phyloP scores from a whole-genome alignment of 176 grass and related monocot genomes.

The Eremochloa ophiuroides region DNA sequence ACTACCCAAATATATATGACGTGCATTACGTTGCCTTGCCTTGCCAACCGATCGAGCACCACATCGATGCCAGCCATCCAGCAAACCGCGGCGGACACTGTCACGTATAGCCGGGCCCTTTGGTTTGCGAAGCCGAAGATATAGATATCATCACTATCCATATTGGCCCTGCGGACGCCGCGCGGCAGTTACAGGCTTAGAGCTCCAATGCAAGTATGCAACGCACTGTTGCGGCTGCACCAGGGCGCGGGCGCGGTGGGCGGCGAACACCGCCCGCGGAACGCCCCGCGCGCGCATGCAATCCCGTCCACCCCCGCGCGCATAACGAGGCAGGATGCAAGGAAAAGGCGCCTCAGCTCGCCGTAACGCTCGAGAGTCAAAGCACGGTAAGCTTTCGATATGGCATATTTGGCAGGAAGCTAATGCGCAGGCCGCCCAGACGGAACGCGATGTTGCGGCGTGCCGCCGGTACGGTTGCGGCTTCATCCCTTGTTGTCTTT shows the following conservation, averaged over 20 bases:
- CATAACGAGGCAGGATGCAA: not conserved
- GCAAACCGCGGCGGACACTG: not conserved
- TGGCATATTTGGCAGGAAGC: not conserved
- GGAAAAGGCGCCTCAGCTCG: not conserved
- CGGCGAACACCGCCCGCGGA: not conserved
- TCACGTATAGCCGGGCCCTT: not conserved
- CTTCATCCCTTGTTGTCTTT: not conserved
- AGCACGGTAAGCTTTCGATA: not conserved
- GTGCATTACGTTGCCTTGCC: not conserved
- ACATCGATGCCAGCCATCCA: not conserved
- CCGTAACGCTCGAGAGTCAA: not conserved
- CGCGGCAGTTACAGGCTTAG: too few relatives aligned
- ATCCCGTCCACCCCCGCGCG: not conserved
- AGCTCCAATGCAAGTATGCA: too few relatives aligned
- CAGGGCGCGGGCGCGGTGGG: not conserved
- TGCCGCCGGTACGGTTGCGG: too few relatives aligned
- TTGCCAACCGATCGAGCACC: not conserved
- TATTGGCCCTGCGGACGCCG: too few relatives aligned
- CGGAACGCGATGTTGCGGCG: not conserved
- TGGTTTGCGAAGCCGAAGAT: too few relatives aligned
- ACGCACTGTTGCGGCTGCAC: not conserved
- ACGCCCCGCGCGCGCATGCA: not conserved
- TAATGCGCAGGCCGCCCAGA: not conserved
- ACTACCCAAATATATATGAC: not conserved
- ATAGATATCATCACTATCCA: not conserved